Conservation (phyloP, 1,284 basidiomycete species). For the Anthracocystis setariae region DNA sequence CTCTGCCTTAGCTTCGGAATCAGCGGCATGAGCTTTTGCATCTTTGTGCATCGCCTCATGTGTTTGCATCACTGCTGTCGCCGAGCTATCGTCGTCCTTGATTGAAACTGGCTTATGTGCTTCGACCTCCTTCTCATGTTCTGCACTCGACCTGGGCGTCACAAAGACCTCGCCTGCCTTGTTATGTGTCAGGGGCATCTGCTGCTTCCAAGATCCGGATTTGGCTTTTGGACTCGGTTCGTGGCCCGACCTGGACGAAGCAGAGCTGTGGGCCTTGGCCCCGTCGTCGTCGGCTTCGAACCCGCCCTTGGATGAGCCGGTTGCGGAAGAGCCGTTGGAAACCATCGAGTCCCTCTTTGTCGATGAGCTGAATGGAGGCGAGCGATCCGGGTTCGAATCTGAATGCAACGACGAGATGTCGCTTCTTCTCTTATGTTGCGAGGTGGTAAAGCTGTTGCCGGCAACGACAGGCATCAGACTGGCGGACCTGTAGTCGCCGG, state of each 20-base stretch:
- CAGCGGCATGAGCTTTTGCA: not conserved
- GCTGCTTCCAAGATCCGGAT: not conserved
- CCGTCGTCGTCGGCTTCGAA: conserved; percentile 33
- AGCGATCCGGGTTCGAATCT: conserved; percentile 1
- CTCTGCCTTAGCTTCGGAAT: not conserved
- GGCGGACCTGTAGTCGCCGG: conserved; percentile 24
- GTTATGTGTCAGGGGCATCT: not conserved
- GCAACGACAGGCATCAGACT: conserved; percentile 35
- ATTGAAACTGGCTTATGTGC: not conserved
- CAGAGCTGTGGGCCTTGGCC: conserved; percentile 31
- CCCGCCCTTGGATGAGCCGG: conserved; percentile 34
- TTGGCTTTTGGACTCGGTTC: conserved; percentile 12
- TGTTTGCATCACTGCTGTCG: not conserved
- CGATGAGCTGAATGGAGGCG: conserved; percentile 5
- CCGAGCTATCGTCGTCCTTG: not conserved
- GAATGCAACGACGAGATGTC: conserved; percentile 1
- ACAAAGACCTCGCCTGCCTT: conserved; percentile 20
- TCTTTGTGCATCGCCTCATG: not conserved
- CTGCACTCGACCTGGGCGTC: conserved; percentile 30
- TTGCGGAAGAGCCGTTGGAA: conserved; percentile 38
- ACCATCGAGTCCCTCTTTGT: conserved; percentile 37
- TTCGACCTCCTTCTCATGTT: conserved; percentile 8
- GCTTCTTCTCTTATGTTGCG: conserved; percentile 11
- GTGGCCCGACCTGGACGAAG: conserved; percentile 29
- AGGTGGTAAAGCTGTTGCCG: conserved; percentile 28